Base-by-base conservation (phyloP, 192 early-diverging fungal genomes). In the Entrophospora sp. region DNA sequence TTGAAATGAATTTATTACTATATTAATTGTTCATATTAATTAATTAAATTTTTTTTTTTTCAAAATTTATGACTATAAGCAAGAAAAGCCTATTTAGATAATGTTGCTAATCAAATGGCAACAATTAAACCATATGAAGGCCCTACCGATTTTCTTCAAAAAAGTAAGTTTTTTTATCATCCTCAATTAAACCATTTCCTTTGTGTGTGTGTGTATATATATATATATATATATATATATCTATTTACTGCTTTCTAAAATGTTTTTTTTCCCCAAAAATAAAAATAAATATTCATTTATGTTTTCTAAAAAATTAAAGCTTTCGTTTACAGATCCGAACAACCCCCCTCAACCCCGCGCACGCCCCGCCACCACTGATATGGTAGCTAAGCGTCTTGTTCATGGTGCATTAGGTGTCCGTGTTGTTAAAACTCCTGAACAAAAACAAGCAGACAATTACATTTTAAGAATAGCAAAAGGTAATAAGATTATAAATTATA, bases 371-470 rank as follows among this genome's bases (percentile, higher is more conserved):
- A 80, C 79, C 16, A 80, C 83, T 49, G 89, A 91, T 62, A 82
- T 87, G 72, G 89, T 91, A 13, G 89, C 89, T 1, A 81, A 83
- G 36, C 68, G 89, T 37, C 56, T 91, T 12, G 84, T 91, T 42
- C 84, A 85, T 43, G 88, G 88, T 7, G 89, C 89, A 14, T 72
- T 91, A 31, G 89, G 89, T 27, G 67, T 91, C 27, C 77, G 81
- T 34, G 71, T 73, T 5, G 32, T 66, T 32, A 68, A 73, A 37
- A 73, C 81, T 7, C 69, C 76, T 30, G 81, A 82, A 38, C 81
- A 82, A 53, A 46, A 49, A 36, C 64, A 65, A 65, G 64, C 49
- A 38, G 64, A 65, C 38, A 38, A 42, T 28, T 34, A 53, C 22
- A 38, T 65, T 8, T 37, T 65, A 5, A 24, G 40, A 24, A 53